Evolutionary conservation across 176 grass and related monocot species (phyloP), one percentile per base, ranked within the genome.

Genomic region (Thalia dealbata): DNA sequence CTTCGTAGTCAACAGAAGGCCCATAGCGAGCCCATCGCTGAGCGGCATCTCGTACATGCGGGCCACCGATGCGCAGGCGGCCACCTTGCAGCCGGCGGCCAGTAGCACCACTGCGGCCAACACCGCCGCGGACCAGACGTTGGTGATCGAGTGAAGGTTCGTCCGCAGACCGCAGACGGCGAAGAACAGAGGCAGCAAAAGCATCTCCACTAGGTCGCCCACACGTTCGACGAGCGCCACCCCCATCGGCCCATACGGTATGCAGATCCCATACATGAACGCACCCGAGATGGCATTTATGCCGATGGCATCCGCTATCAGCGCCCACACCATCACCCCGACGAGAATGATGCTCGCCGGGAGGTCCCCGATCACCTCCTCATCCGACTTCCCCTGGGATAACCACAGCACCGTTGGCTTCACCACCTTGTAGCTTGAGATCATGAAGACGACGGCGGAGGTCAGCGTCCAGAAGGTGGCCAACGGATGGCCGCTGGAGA

Each of bases 221-320:
- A 74, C 29, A 51, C 52, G 52, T 9, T 74, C 71, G 45, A 59
- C 30, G 23, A 74, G 71, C 71, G 51, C 52, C 52, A 52, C 52
- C 8, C 71, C 71, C 18, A 59, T 9, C 28, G 52, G 71, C 1
- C 52, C 29, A 25, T 74, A 59, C 18, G 71, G 71, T 10, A 74
- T 74, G 26, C 56, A 28, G 26, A 74, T 28, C 29, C 71, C 71
- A 8, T 74, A 74, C 22, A 60, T 14, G 52, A 74, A 74, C 3
- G 71, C 71, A 8, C 71, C 71, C 71, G 52, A 74, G 18, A 74
- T 22, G 71, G 71, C 71, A 51, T 74, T 74, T 11, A 74, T 60
- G 27, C 71, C 71, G 3, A 74, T 56, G 18, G 52, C 52, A 18
- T 74, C 71, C 7, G 29, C 71, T 51, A 74, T 1, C 6, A 58